Evolutionary conservation across 2,329 filamentous ascomycete species (phyloP).

Genomic region (Pseudogymnoascus sp.): DNA sequence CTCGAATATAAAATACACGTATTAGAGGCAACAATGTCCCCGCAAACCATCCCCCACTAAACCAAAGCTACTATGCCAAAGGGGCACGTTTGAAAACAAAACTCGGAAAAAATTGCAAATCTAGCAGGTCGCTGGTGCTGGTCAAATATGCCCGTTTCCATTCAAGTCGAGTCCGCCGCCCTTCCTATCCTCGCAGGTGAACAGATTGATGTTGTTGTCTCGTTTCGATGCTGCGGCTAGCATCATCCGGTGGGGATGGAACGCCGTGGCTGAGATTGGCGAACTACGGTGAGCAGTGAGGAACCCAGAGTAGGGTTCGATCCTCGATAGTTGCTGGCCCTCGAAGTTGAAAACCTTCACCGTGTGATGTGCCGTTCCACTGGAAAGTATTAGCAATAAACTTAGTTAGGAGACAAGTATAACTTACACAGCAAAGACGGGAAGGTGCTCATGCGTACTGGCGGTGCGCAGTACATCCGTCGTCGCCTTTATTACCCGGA

Average conservation of each 20-base stretch:
- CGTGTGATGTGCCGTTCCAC: slow-evolving; percentile 78
- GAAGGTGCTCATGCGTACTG: slow-evolving; percentile 91
- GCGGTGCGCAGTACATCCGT: slow-evolving; percentile 74
- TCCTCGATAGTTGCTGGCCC: slow-evolving; percentile 67
- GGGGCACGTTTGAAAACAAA: not conserved
- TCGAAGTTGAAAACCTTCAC: slow-evolving; percentile 92
- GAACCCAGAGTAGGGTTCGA: slow-evolving; percentile 88
- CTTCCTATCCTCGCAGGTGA: slow-evolving; percentile 56
- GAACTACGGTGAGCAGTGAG: slow-evolving; percentile 71
- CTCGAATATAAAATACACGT: slow-evolving; percentile 7
- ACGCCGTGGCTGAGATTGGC: slow-evolving; percentile 82
- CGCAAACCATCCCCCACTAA: not conserved
- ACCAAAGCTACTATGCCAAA: slow-evolving; percentile 7
- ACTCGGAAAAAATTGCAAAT: slow-evolving; percentile 3
- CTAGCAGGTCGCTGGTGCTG: not conserved
- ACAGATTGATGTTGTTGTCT: slow-evolving; percentile 86
- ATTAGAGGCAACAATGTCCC: not conserved
- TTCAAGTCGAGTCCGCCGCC: slow-evolving; percentile 10
- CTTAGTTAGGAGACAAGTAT: not conserved
- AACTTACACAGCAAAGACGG: slow-evolving; percentile 86
- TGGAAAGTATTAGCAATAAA: slow-evolving; percentile 34
- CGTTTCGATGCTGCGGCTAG: slow-evolving; percentile 80
- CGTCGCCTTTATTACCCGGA: slow-evolving; percentile 68
- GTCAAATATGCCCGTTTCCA: slow-evolving; percentile 5
- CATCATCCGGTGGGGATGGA: slow-evolving; percentile 91